Evolutionary conservation across 148 eudicot species (phyloP), one percentile per base, ranked within the genome.

Genomic region (Vaccinium corymbosum): DNA sequence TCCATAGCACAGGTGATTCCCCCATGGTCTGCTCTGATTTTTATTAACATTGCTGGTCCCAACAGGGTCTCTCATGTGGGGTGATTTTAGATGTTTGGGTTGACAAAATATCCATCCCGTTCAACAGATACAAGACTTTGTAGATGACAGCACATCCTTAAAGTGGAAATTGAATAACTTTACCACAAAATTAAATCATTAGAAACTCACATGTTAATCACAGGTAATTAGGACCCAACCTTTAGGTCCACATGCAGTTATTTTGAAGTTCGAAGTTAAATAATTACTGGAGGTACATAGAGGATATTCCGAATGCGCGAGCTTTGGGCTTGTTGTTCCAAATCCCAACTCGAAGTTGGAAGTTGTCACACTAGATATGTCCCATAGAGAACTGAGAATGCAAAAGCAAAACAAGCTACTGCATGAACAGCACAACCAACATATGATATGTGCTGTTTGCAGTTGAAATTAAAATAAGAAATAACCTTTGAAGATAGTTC

Each of bases 401-500:
- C 22, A 74, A 49, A 22, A 75, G 27, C 62, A 83, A 56, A 46
- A 51, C 85, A 78, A 25, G 35, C 52, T 84, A 29, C 11, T 52
- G 32, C 80, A 17, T 73, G 16, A 79, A 50, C 20, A 53, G 4
- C 42, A 11, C 83, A 59, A 29, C 78, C 38, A 16, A 51, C 10
- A 71, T 22, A 25, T 51, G 7, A 83, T 38, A 13, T 83, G 38
- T 51, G 32, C 25, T 55, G 35, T 3, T 29, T 35, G 27, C 4
- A 86, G n/a, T 20, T 56, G 22, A 84, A 85, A 46, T 19, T 32
- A 66, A 84, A 74, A 50, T 53, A 19, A 50, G 29, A 77, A 74
- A 77, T 87, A 52, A 94, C 99, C 99, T 92, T 64, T 97, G 99
- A 84, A 97, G 99, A 88, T 93, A 97, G 53, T 97, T 97, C 87